A percentile compares a stretch with the other conserved stretches of the same genome.
These are phyloP conservation scores for Colletotrichum musicola DNA, from an alignment of 2,329 filamentous ascomycete genomes.

Conservation along the genomic window DNA sequence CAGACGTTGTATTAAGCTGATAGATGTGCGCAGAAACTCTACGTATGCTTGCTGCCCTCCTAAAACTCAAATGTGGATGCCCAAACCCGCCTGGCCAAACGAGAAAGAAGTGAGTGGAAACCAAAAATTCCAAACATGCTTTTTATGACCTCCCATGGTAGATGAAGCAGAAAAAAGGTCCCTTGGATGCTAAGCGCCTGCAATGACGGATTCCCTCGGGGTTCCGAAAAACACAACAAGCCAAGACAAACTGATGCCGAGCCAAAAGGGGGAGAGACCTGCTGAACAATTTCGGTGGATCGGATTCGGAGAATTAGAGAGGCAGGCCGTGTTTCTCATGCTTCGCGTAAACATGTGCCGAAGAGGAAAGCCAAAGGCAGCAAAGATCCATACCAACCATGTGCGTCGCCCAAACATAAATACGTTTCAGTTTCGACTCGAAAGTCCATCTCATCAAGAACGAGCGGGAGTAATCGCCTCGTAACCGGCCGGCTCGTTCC, in stretches of 20 bases:
- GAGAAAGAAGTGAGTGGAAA: neutral
- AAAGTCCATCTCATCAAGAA: neutral
- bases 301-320: neutral
- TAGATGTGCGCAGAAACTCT: neutral
- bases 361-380: neutral
- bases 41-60: neutral
- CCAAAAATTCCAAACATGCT: neutral
- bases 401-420: too few species aligned
- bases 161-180: neutral
- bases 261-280: too few species aligned
- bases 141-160: neutral
- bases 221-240: neutral
- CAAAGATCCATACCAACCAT: neutral
- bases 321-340: slow-evolving; percentile 11
- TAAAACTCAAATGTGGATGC: neutral
- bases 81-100: too few species aligned
- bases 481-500: slow-evolving; percentile 16
- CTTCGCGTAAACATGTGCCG: neutral
- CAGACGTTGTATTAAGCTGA: neutral
- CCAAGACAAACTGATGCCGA: neutral
- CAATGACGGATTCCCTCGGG: neutral
- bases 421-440: neutral
- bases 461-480: slow-evolving; percentile 9
- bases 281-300: neutral
- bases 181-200: slow-evolving; percentile 19